phyloP scores from a whole-genome alignment of 1,284 basidiomycete genomes.

The Naganishia sp. region DNA sequence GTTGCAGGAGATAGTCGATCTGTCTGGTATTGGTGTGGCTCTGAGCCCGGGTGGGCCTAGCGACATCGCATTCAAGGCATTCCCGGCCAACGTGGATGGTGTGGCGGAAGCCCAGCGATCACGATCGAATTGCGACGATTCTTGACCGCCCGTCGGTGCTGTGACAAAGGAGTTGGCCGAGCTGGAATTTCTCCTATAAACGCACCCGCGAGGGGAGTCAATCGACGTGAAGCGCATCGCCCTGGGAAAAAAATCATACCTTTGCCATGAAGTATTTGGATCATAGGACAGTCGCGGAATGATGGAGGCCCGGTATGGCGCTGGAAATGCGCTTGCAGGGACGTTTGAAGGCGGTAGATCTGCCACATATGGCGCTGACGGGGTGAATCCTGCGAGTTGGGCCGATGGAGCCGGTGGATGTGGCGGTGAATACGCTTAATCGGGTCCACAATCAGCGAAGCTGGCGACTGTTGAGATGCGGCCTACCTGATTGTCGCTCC shows the following conservation, averaged over 20 bases:
- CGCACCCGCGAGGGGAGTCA: too few relatives aligned
- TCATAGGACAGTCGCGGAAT: too few relatives aligned
- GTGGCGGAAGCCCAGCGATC: conserved; percentile 7
- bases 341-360: too few relatives aligned
- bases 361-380: background rate
- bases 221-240: too few relatives aligned
- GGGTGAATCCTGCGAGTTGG: background rate
- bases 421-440: background rate
- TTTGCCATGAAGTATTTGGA: too few relatives aligned
- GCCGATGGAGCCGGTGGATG: background rate
- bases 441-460: background rate
- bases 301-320: too few relatives aligned
- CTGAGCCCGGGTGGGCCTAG: background rate
- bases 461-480: background rate
- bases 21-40: background rate
- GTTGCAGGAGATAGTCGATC: conserved; percentile 40
- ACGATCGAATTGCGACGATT: background rate
- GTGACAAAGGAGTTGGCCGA: background rate
- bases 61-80: background rate
- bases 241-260: too few relatives aligned
- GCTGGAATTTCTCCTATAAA: background rate
- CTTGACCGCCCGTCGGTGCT: background rate
- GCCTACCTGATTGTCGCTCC: background rate
- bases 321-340: too few relatives aligned
- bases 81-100: background rate